A percentile compares a stretch with the other conserved stretches of the same genome.
These are phyloP conservation scores for Wickerhamiella kazuoi DNA, from an alignment of 805 yeast species.

Conservation along the genomic window DNA sequence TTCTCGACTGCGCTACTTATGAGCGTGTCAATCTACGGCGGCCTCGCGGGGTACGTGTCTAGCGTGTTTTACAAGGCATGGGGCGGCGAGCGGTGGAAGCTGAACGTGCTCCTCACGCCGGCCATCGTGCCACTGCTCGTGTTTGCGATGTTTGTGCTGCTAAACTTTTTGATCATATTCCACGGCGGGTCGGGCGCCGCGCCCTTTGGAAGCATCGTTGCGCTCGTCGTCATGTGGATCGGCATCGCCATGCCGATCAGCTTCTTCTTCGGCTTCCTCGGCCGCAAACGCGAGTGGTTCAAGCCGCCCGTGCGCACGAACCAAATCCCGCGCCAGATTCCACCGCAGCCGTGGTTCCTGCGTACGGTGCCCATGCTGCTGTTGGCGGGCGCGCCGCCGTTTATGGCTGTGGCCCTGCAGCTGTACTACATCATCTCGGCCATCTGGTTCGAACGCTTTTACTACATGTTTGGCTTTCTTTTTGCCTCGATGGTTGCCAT, in stretches of 20 bases:
- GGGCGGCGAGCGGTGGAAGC: conserved; percentile 84
- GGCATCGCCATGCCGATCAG: conserved; percentile 71
- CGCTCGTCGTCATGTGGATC: conserved; percentile 72
- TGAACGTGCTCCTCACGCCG: conserved; percentile 71
- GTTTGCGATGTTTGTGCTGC: conserved; percentile 42
- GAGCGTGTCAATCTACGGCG: conserved; percentile 62
- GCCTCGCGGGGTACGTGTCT: conserved; percentile 74
- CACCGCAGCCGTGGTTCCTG: conserved; percentile 73
- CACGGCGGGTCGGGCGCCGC: conserved; percentile 85
- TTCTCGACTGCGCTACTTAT: conserved; percentile 79
- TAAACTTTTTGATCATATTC: conserved; percentile 67
- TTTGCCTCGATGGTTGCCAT: conserved; percentile 74
- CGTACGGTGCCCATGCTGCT: conserved; percentile 47
- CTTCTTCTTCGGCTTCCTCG: conserved; percentile 61
- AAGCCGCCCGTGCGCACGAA: conserved; percentile 75
- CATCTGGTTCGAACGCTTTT: conserved; percentile 83
- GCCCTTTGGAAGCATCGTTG: conserved; percentile 77
- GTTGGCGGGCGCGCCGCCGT: conserved; percentile 81
- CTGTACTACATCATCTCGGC: conserved; percentile 83
- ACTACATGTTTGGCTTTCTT: conserved; percentile 94
- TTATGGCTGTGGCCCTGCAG: conserved; percentile 88
- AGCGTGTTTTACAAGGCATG: conserved; percentile 72
- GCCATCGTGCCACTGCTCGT: conserved; percentile 65
- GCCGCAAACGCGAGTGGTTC: conserved; percentile 40
- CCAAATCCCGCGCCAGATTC: conserved; percentile 93